phyloP scores from a whole-genome alignment of 768 basidiomycete genomes.

The Kwoniella heveanensis region DNA sequence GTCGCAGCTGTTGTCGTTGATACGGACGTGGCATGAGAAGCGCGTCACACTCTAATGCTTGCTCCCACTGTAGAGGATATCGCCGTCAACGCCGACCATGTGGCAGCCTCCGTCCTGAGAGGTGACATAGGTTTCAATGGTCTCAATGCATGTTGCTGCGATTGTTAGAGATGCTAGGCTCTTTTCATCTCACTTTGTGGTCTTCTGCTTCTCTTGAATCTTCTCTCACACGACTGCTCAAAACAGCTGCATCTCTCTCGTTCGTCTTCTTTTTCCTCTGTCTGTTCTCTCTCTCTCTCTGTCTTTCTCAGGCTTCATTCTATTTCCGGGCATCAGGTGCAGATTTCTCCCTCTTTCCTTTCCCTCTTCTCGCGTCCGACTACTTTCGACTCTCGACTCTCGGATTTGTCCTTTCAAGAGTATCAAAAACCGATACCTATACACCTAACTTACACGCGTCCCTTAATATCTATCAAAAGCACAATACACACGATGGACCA shows the following conservation, averaged over 20 bases:
- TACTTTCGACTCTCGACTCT: constrained; percentile 16
- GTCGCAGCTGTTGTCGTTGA: background rate
- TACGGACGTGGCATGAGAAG: constrained; percentile 23
- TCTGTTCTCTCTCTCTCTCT: constrained; percentile 56
- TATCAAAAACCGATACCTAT: background rate
- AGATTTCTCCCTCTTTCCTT: constrained; percentile 56
- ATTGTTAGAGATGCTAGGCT: too few relatives aligned
- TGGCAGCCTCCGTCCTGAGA: too few relatives aligned
- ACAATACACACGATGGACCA: constrained; percentile 21
- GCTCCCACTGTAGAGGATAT: constrained; percentile 10
- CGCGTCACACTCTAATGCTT: constrained; percentile 13
- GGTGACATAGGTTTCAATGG: too few relatives aligned
- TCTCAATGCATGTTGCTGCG: background rate
- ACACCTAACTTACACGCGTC: background rate
- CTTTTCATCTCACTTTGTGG: background rate
- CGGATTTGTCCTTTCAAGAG: constrained; percentile 4
- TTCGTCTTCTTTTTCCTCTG: constrained; percentile 15
- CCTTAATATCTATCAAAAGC: background rate
- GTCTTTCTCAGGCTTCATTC: constrained; percentile 41
- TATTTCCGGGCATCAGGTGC: constrained; percentile 25
- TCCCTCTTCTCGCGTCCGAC: constrained; percentile 16
- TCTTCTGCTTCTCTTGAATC: constrained; percentile 4
- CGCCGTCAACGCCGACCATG: constrained; percentile 3
- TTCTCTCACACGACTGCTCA: background rate
- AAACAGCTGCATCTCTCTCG: constrained; percentile 8